phyloP scores from a whole-genome alignment of 2,329 filamentous ascomycete species.

The Emericellopsis atlantica region DNA sequence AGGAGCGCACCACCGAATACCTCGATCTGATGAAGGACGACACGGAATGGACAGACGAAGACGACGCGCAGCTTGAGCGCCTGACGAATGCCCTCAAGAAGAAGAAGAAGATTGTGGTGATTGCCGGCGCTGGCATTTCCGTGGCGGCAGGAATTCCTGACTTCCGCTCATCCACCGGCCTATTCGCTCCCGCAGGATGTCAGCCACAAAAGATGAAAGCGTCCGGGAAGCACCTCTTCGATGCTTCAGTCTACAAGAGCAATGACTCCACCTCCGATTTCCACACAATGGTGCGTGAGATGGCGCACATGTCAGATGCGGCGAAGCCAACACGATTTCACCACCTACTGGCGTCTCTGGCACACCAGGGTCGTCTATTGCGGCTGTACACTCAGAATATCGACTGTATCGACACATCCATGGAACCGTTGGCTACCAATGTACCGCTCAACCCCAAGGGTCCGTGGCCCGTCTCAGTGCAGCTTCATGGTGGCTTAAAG shows the following conservation, averaged over 20 bases:
- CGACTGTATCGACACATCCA: conserved; percentile 80
- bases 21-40: conserved; percentile 54
- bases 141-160: conserved; percentile 95
- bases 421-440: conserved; percentile 66
- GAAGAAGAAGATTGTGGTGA: conserved; percentile 92
- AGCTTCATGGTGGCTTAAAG: conserved; percentile 83
- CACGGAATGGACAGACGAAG: conserved; percentile 30
- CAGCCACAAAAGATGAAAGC: conserved; percentile 81
- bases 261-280: conserved; percentile 80
- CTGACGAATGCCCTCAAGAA: conserved; percentile 66
- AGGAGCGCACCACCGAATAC: conserved; percentile 66
- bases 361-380: conserved; percentile 73
- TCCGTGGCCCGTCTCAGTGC: conserved; percentile 87
- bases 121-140: conserved; percentile 93
- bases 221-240: conserved; percentile 91
- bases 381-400: conserved; percentile 96
- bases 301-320: conserved; percentile 65
- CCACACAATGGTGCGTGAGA: conserved; percentile 87
- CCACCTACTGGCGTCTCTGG: conserved; percentile 81
- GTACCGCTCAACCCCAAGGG: conserved; percentile 73
- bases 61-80: conserved; percentile 47
- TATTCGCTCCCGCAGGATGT: conserved; percentile 74
- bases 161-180: conserved; percentile 81
- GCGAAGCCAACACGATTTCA: conserved; percentile 84
- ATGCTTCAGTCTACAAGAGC: conserved; percentile 94